These are phyloP conservation scores for Plasmopara halstedii DNA, from an alignment of 352 stramenopile species.

Conservation along the genomic window DNA sequence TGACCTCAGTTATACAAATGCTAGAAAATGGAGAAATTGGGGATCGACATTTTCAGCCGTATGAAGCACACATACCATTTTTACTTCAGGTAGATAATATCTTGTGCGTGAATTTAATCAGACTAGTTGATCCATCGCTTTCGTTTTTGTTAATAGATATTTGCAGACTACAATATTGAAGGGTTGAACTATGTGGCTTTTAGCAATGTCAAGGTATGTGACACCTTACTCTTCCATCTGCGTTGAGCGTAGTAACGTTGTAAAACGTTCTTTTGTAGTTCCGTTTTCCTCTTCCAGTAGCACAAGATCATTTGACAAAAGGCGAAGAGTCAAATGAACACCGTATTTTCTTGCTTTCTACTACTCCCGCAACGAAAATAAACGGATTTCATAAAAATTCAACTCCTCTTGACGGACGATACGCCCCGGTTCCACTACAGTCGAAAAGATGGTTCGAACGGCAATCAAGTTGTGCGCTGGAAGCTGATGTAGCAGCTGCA, in stretches of 20 bases:
- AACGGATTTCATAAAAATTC: conserved; percentile 23
- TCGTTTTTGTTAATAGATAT: conserved; percentile 58
- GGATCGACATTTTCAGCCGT: conserved; percentile 74
- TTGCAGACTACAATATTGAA: conserved; percentile 90
- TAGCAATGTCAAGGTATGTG: conserved; percentile 54
- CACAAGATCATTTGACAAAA: conserved; percentile 41
- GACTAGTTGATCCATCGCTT: no score
- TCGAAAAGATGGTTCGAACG: conserved; percentile 51
- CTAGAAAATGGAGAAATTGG: conserved; percentile 79
- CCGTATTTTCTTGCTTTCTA: conserved; percentile 30
- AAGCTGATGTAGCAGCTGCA: conserved; percentile 58
- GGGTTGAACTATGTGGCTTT: conserved; percentile 85
- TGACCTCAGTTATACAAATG: conserved; percentile 58
- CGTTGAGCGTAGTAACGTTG: not conserved
- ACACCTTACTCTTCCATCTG: not conserved
- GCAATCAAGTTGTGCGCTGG: conserved; percentile 61
- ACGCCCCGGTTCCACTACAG: conserved; percentile 22
- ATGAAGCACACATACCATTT: conserved; percentile 86
- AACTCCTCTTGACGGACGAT: conserved; percentile 17
- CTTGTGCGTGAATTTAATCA: not conserved
- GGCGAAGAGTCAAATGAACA: conserved; percentile 9
- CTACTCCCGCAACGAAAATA: conserved; percentile 24
- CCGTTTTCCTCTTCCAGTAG: conserved; percentile 49
- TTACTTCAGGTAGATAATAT: conserved; percentile 59
- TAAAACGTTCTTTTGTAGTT: conserved; percentile 29